phyloP scores from a whole-genome alignment of 768 basidiomycete species.

The Amanita inopinata region DNA sequence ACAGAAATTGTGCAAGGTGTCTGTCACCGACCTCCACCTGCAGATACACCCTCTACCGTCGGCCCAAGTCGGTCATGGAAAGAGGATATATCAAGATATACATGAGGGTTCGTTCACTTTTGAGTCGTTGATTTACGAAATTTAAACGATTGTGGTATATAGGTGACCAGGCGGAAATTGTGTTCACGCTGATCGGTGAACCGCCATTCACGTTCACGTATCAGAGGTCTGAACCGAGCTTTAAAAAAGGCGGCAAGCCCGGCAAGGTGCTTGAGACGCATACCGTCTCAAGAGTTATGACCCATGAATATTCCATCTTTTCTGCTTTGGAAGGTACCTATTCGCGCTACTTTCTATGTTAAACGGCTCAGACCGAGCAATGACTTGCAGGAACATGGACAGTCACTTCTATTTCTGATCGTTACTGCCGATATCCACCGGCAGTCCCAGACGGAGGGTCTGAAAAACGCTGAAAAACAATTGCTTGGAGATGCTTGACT shows the following conservation, averaged over 20 bases:
- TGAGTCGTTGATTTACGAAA: neutral
- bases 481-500: too few species aligned
- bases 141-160: constrained; percentile 5
- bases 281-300: constrained; percentile 72
- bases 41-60: constrained; percentile 76
- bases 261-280: constrained; percentile 86
- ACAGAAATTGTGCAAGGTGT: constrained; percentile 84
- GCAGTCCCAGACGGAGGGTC: constrained; percentile 40
- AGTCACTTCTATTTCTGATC: constrained; percentile 85
- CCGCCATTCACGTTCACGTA: constrained; percentile 97
- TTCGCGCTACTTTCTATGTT: neutral
- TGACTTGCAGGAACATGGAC: constrained; percentile 75
- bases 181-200: constrained; percentile 82
- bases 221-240: constrained; percentile 66
- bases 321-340: constrained; percentile 79
- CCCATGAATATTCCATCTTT: constrained; percentile 79
- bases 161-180: constrained; percentile 92
- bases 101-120: constrained; percentile 61
- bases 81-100: constrained; percentile 73
- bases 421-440: constrained; percentile 83
- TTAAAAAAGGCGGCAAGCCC: constrained; percentile 57
- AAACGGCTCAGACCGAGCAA: constrained; percentile 5
- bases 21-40: constrained; percentile 65
- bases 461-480: constrained; percentile 26
- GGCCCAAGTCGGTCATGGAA: constrained; percentile 83